These are phyloP conservation scores for Scedosporium apiospermum DNA, from an alignment of 2,329 filamentous ascomycete species.

Conservation along the genomic window DNA sequence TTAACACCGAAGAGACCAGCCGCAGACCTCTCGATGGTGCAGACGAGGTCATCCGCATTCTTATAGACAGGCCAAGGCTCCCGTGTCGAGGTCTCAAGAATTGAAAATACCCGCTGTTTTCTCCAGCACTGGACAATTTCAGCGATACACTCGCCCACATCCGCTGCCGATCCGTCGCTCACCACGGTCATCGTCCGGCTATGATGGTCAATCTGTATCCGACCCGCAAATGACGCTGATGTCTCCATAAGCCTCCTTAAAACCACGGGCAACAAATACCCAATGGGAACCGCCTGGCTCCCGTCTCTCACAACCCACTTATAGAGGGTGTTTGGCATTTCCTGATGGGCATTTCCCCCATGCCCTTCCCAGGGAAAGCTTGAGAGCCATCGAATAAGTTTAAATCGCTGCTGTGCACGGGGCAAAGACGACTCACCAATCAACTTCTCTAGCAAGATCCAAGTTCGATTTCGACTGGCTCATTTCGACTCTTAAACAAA, in stretches of 20 bases:
- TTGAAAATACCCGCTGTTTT: conserved; percentile 58
- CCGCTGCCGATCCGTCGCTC: conserved; percentile 44
- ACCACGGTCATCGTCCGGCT: conserved; percentile 56
- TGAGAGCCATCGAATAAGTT: neutral
- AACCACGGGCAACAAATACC: conserved; percentile 46
- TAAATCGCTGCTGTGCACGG: too few relatives aligned
- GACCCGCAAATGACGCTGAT: conserved; percentile 41
- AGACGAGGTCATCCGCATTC: conserved; percentile 47
- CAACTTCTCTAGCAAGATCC: conserved; percentile 43
- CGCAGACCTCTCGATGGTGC: conserved; percentile 69
- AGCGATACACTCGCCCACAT: conserved; percentile 48
- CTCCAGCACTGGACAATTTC: conserved; percentile 59
- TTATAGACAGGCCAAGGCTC: conserved; percentile 75
- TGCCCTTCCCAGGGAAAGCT: conserved; percentile 72
- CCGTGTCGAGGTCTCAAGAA: conserved; percentile 70
- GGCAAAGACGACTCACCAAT: conserved; percentile 34
- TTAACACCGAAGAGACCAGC: conserved; percentile 65
- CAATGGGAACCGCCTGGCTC: conserved; percentile 54
- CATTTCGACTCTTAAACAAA: conserved; percentile 12
- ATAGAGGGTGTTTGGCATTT: conserved; percentile 52
- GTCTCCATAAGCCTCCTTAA: conserved; percentile 37
- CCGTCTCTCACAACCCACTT: conserved; percentile 54
- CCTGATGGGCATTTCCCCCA: conserved; percentile 45
- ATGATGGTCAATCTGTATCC: conserved; percentile 50
- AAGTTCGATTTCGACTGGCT: conserved; percentile 25